Percentiles rank a stretch among this genome's conserved stretches.
phyloP scores from a whole-genome alignment of 805 yeast genomes.

The Dipodascopsis tothii region DNA sequence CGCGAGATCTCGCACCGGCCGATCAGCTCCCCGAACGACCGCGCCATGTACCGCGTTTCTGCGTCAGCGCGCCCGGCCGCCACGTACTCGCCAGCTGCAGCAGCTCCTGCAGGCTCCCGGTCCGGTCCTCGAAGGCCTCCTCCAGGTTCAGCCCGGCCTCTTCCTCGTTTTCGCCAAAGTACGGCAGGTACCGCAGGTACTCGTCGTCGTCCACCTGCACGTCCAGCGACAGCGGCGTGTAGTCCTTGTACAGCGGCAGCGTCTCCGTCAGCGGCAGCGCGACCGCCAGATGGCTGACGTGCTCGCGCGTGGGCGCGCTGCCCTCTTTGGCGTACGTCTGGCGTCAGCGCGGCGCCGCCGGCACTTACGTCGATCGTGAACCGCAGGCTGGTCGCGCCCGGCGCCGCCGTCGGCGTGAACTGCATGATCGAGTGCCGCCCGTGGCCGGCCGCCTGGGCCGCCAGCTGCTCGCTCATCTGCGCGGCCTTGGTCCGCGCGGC shows the following conservation, averaged over 20 bases:
- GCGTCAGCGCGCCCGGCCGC: not conserved
- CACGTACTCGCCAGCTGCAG: conserved; percentile 13
- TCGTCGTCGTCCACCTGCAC: conserved; percentile 20
- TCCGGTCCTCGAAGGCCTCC: conserved; percentile 19
- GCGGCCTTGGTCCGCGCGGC: not conserved
- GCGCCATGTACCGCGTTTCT: conserved; percentile 15
- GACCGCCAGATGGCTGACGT: not conserved
- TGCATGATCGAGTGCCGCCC: not conserved
- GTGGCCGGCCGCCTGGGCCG: not conserved
- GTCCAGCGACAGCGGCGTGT: conserved; percentile 12
- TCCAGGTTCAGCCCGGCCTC: conserved; percentile 17
- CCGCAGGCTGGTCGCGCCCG: not conserved
- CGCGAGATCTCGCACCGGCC: conserved; percentile 9
- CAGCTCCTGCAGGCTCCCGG: conserved; percentile 11
- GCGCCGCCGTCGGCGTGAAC: not conserved
- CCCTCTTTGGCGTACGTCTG: not conserved
- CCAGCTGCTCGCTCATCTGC: not conserved
- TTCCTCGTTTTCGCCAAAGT: conserved; percentile 21
- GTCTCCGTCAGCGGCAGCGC: conserved; percentile 3
- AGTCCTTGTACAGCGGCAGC: conserved; percentile 19
- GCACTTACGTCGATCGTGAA: not conserved
- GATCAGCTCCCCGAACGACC: conserved; percentile 7
- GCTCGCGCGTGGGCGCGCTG: not conserved
- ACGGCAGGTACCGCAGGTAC: conserved; percentile 15
- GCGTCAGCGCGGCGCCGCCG: not conserved